Base-by-base conservation (phyloP, 345 rosid genomes). In the Syzygium jambos region DNA sequence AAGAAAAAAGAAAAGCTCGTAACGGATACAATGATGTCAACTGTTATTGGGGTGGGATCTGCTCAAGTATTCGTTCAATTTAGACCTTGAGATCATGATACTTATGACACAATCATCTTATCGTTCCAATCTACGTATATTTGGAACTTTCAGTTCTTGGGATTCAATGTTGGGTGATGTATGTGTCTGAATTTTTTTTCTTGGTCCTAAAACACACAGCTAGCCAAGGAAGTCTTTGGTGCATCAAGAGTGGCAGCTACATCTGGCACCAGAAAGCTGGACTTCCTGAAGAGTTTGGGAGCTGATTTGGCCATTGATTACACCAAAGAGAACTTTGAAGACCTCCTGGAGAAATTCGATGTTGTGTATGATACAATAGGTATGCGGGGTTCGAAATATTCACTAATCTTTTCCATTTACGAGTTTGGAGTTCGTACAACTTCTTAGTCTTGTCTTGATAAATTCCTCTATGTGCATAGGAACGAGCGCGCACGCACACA, bases 161-260 rank as follows among this genome's bases (percentile, higher is more conserved):
- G 78, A 68, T 25, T 51, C 34, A 17, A 84, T 17, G 85, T 52
- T 19, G 34, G 54, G 22, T 11, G 43, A 51, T 49, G 56, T 30
- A 43, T 51, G 27, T 51, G 41, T 3, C 55, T 34, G 57, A 51
- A 52, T 21, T 52, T n/a, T 21, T 84, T n/a, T 51, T 84, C 78
- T 9, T 0, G 38, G 23, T 34, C 78, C 78, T 34, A 68, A 16
- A 17, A 17, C 46, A 85, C 90, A 85, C 90, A 95, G 99, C 88
- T 96, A 10, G 99, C 98, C 10, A 95, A 94, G 90, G 94, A 94
- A 21, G 96, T 93, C 4, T 97, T 93, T 52, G 95, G 97, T 87
- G 97, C 98, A 84, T 95, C 96, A n/a, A 95, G 51, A 89, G 94
- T 97, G 82, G 98, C 95, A n/a, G 98, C 99, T 30, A 97, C 99